Conservation (phyloP, 2,329 filamentous ascomycete species). For the Arachnopeziza araneosa region DNA sequence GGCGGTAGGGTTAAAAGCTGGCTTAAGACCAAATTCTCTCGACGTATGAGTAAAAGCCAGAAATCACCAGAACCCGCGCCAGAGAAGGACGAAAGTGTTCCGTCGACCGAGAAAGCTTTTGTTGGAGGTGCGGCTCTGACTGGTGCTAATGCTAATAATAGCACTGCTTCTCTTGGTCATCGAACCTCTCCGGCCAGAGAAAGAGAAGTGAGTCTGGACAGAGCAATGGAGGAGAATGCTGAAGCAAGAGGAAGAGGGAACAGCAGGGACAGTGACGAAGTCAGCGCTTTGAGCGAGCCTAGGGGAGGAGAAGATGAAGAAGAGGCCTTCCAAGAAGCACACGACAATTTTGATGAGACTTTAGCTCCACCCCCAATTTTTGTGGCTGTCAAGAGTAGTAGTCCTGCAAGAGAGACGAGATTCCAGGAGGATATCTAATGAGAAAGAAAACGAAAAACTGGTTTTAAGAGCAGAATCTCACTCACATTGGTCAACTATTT, state of each 20-base stretch:
- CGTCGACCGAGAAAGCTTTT: conserved; percentile 31
- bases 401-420: conserved; percentile 50
- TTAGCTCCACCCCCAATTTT: conserved; percentile 33
- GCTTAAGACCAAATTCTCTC: conserved; percentile 49
- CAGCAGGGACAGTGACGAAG: neutral
- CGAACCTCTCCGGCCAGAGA: neutral
- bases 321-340: conserved; percentile 47
- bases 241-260: neutral
- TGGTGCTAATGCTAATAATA: conserved; percentile 40
- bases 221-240: neutral
- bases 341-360: conserved; percentile 38
- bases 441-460: neutral
- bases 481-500: neutral
- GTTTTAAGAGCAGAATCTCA: neutral
- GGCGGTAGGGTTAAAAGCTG: conserved; percentile 39
- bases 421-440: conserved; percentile 51
- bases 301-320: conserved; percentile 26
- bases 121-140: conserved; percentile 46
- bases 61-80: conserved; percentile 9
- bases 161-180: conserved; percentile 34
- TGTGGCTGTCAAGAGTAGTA: conserved; percentile 36
- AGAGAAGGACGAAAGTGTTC: conserved; percentile 4
- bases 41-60: conserved; percentile 24
- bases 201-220: neutral
- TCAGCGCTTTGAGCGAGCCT: neutral